Base-by-base conservation (phyloP, 2,329 filamentous ascomycete species). In the Chrysosporium queenslandicum region DNA sequence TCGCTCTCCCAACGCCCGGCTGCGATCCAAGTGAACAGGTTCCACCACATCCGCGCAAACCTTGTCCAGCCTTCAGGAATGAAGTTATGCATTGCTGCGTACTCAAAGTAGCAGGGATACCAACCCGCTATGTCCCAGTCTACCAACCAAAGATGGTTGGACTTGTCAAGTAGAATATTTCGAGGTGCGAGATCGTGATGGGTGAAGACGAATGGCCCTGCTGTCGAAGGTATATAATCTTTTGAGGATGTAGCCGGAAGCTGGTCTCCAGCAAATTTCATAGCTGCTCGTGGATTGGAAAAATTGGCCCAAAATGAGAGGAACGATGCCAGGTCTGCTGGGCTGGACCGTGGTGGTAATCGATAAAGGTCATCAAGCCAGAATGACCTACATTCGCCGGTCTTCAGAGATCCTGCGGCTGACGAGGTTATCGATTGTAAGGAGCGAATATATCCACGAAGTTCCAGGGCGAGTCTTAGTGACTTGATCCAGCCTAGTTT, bases 111-210 rank as follows among this genome's bases (percentile, higher is more conserved):
- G 37, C 16, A 12, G 12, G 54, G 54, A 46, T 56, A 56, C 32
- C 34, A 56, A 23, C 54, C 54, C n/a, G 54, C 40, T 29, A 42
- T 23, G 36, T 56, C 52, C 54, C 54, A 56, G 30, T 56, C 52
- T 14, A 56, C 11, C 16, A 56, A 32, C 52, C 51, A 56, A 25
- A 56, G 52, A 16, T 41, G 46, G n/a, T 39, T 34, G 18, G 29
- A 37, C 47, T 57, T 55, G 52, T 65, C 60, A 50, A 66, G 53
- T 27, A 66, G 55, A 2, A 66, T 56, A 55, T 65, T 66, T 8
- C 60, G 58, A 14, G 60, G 61, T 43, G 61, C 59, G 53, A 66
- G 63, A 42, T 66, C 61, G 58, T 67, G 61, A 58, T 67, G 59
- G 53, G 62, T 64, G 37, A 67, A 61, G 4, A 63, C 63, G 8